Conservation (phyloP, 176 grass and related monocot genomes). For the Panicum miliaceum region DNA sequence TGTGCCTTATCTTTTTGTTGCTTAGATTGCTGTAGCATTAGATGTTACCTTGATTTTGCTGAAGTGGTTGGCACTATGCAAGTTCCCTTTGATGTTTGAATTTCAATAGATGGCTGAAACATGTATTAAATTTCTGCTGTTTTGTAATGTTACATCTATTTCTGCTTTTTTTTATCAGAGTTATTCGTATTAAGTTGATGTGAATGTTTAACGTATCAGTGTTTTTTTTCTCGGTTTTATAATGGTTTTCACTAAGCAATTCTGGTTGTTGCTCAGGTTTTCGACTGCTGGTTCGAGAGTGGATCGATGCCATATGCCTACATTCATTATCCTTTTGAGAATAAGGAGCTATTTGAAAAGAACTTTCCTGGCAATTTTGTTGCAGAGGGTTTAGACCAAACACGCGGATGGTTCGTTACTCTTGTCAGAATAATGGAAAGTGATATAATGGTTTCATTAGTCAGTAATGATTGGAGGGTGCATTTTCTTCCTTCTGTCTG, state of each 20-base stretch:
- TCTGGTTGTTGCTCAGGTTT: conserved; percentile 67
- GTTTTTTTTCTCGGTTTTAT: conserved; percentile 16
- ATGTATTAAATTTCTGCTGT: conserved; percentile 27
- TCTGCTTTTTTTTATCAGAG: conserved; percentile 12
- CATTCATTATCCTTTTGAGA: conserved; percentile 99
- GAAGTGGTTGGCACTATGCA: conserved; percentile 8
- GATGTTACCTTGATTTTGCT: conserved; percentile 21
- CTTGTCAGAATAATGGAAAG: conserved; percentile 24
- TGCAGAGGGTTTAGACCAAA: conserved; percentile 97
- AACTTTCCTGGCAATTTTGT: conserved; percentile 99
- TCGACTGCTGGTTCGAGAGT: conserved; percentile 99
- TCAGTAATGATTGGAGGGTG: conserved; percentile 5
- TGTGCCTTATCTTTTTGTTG: background rate
- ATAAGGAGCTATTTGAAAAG: conserved; percentile 89
- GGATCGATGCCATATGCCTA: conserved; percentile 99
- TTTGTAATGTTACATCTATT: background rate
- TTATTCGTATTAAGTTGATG: conserved; percentile 16
- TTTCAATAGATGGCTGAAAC: background rate
- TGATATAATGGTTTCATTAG: conserved; percentile 10
- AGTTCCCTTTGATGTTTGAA: conserved; percentile 18
- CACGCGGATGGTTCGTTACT: conserved; percentile 88
- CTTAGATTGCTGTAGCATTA: conserved; percentile 20
- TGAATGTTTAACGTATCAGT: conserved; percentile 10
- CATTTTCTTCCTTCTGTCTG: conserved; percentile 10
- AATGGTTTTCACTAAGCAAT: conserved; percentile 35